Percentiles rank a stretch among this genome's conserved stretches.
Evolutionary conservation across 352 stramenopile species (phyloP).

Genomic region (Albugo candida): DNA sequence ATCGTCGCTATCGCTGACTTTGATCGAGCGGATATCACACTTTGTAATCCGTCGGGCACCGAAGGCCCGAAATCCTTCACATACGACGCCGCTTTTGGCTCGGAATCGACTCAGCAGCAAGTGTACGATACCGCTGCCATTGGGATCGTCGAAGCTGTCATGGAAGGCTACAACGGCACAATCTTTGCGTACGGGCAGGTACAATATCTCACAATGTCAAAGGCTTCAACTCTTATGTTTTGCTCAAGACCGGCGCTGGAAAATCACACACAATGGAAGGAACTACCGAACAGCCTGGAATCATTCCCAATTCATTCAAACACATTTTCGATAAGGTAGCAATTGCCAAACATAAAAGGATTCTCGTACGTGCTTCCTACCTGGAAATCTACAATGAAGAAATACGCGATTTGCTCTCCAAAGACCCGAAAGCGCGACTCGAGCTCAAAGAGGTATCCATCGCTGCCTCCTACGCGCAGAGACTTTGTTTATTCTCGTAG

Average conservation of each 20-base stretch:
- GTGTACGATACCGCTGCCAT: constrained; percentile 83
- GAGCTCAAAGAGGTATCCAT: constrained; percentile 65
- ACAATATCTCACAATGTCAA: background rate
- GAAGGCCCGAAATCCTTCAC: constrained; percentile 91
- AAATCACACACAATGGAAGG: constrained; percentile 82
- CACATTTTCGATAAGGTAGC: constrained; percentile 80
- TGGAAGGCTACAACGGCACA: constrained; percentile 86
- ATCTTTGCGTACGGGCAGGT: constrained; percentile 81
- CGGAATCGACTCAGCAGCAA: constrained; percentile 84
- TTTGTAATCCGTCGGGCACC: constrained; percentile 63
- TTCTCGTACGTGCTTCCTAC: constrained; percentile 89
- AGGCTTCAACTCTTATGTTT: background rate
- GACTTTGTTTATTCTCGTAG: constrained; percentile 2
- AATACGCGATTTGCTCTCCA: constrained; percentile 87
- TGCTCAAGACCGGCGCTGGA: constrained; percentile 57
- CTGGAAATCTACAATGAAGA: constrained; percentile 98
- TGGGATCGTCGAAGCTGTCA: constrained; percentile 81
- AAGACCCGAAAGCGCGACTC: constrained; percentile 49
- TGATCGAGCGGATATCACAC: constrained; percentile 74
- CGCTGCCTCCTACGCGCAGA: too few species aligned
- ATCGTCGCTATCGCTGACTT: constrained; percentile 75
- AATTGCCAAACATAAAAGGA: constrained; percentile 85
- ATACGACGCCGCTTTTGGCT: constrained; percentile 91
- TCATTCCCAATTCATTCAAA: constrained; percentile 82
- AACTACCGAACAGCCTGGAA: constrained; percentile 44